Percentiles rank a stretch among this genome's conserved stretches.
Conservation (phyloP, 352 stramenopile genomes). For the Pythium rhizo-oryzae region DNA sequence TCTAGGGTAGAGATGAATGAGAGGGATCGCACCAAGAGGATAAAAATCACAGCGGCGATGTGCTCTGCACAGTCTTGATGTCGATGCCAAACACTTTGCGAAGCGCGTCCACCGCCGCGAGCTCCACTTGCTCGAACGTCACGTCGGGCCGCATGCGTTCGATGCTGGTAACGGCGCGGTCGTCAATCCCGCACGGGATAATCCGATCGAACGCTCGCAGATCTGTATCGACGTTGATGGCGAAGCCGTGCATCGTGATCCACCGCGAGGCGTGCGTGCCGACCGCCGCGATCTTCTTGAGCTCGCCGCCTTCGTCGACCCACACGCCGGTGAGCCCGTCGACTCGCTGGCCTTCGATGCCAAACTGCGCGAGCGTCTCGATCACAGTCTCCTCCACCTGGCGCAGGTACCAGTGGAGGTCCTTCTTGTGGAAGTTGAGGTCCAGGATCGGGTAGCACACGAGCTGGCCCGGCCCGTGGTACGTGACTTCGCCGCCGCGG, state of each 20-base stretch:
- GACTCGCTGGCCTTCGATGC: constrained; percentile 89
- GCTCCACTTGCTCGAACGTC: constrained; percentile 63
- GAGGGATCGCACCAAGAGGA: background rate
- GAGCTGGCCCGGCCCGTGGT: constrained; percentile 97
- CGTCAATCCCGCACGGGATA: constrained; percentile 96
- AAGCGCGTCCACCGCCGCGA: constrained; percentile 65
- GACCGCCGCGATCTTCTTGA: constrained; percentile 96
- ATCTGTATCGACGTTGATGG: constrained; percentile 96
- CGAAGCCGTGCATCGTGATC: constrained; percentile 99
- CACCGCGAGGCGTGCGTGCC: constrained; percentile 95
- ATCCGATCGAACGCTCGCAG: constrained; percentile 95
- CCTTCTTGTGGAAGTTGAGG: constrained; percentile 93
- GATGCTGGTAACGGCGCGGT: constrained; percentile 86
- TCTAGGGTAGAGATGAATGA: too few species aligned
- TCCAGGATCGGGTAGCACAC: constrained; percentile 98
- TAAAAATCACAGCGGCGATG: constrained; percentile 32
- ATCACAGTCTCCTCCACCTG: constrained; percentile 97
- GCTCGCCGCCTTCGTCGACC: constrained; percentile 84
- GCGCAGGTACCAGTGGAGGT: constrained; percentile 98
- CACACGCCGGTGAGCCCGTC: constrained; percentile 96
- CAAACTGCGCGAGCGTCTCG: constrained; percentile 85
- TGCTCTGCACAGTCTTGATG: constrained; percentile 46
- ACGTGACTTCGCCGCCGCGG: constrained; percentile 99
- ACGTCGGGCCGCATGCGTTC: constrained; percentile 52
- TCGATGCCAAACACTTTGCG: constrained; percentile 73